A percentile compares a stretch with the other conserved stretches of the same genome.
Conservation (phyloP, 805 yeast genomes). For the Candida lessepsii region DNA sequence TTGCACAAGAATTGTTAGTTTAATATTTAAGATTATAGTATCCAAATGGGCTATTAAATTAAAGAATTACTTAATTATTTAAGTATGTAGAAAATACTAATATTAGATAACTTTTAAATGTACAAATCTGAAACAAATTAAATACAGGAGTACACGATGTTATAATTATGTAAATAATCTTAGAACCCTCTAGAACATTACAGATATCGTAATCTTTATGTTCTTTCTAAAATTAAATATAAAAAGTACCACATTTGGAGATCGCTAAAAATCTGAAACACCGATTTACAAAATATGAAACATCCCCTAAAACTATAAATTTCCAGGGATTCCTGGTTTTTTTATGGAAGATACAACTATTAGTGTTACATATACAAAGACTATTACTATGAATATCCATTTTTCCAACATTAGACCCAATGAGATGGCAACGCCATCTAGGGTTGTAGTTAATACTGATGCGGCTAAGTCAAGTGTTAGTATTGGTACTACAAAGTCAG, state of each 20-base stretch:
- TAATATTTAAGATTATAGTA: too few species aligned
- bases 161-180: background rate
- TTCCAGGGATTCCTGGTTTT: background rate
- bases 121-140: too few species aligned
- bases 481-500: too few species aligned
- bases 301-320: constrained; percentile 5
- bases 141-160: too few species aligned
- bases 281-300: constrained; percentile 4
- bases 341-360: constrained; percentile 10
- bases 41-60: background rate
- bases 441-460: constrained; percentile 4
- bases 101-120: too few species aligned
- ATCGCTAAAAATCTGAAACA: constrained; percentile 8
- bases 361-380: constrained; percentile 12
- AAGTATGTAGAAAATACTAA: too few species aligned
- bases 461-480: too few species aligned
- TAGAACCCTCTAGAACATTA: too few species aligned
- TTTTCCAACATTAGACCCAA: constrained; percentile 8
- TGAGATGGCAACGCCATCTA: constrained; percentile 6
- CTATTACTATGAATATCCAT: constrained; percentile 8
- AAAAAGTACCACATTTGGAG: constrained; percentile 3
- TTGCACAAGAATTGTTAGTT: background rate
- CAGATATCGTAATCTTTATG: too few species aligned
- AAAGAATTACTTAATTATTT: too few species aligned
- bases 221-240: too few species aligned